Percentiles rank a stretch among this genome's conserved stretches.
These are phyloP conservation scores for Oryza meridionalis DNA, from an alignment of 176 grass and related monocot genomes.

Conservation along the genomic window DNA sequence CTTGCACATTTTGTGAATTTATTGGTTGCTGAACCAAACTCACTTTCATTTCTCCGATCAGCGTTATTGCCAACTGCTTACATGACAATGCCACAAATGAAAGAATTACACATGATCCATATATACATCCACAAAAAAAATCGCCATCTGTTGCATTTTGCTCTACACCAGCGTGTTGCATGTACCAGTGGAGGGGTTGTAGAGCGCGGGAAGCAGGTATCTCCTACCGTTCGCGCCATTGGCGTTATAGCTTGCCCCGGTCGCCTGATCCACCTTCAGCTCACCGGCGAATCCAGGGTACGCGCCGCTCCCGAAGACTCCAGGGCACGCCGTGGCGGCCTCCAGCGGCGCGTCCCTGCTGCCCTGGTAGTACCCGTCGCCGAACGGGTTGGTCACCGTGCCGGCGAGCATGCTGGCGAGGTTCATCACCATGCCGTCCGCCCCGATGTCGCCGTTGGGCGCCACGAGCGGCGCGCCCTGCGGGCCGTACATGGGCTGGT, in stretches of 20 bases:
- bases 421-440: conserved; percentile 76
- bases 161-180: conserved; percentile 64
- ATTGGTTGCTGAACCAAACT: not conserved
- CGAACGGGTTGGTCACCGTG: conserved; percentile 65
- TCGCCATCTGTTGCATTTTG: not conserved
- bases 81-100: conserved; percentile 8
- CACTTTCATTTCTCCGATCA: not conserved
- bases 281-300: conserved; percentile 74
- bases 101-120: conserved; percentile 34
- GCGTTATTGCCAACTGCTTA: not conserved
- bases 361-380: conserved; percentile 78
- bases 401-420: conserved; percentile 71
- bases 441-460: conserved; percentile 71
- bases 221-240: conserved; percentile 65
- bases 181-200: conserved; percentile 50
- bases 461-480: conserved; percentile 56
- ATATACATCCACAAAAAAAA: conserved; percentile 11
- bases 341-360: conserved; percentile 55
- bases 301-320: conserved; percentile 56
- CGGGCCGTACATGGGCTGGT: conserved; percentile 70
- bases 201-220: conserved; percentile 72
- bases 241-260: conserved; percentile 70
- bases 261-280: conserved; percentile 49
- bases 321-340: conserved; percentile 58
- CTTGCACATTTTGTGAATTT: not conserved